phyloP scores from a whole-genome alignment of 306 rosid genomes.

The Pyrus bretschneideri region DNA sequence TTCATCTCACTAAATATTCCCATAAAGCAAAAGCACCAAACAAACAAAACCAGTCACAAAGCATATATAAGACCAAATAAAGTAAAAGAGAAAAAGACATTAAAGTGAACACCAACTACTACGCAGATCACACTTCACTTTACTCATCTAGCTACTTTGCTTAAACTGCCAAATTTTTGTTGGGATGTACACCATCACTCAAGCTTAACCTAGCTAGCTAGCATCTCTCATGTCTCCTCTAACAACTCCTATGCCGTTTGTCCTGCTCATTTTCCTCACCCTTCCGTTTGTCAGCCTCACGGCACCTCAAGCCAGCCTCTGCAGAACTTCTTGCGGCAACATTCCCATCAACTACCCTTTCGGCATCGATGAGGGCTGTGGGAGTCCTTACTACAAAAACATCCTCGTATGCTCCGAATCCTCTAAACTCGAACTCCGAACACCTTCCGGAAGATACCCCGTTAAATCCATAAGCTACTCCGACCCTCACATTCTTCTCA shows the following conservation, averaged over 20 bases:
- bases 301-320: slow-evolving; percentile 38
- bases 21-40: slow-evolving; percentile 39
- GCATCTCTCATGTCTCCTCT: slow-evolving; percentile 5
- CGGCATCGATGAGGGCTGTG: slow-evolving; percentile 88
- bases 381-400: slow-evolving; percentile 77
- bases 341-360: slow-evolving; percentile 78
- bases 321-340: slow-evolving; percentile 74
- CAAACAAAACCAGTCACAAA: background rate
- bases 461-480: slow-evolving; percentile 63
- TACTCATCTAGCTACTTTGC: slow-evolving; percentile 13
- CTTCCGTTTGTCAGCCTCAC: slow-evolving; percentile 26
- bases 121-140: slow-evolving; percentile 7
- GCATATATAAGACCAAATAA: slow-evolving; percentile 12
- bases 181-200: background rate
- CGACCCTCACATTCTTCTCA: slow-evolving; percentile 68
- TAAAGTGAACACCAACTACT: slow-evolving; percentile 1
- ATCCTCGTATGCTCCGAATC: slow-evolving; percentile 53
- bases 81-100: slow-evolving; percentile 25
- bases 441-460: slow-evolving; percentile 72
- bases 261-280: background rate
- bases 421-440: slow-evolving; percentile 57
- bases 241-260: background rate
- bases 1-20: background rate
- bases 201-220: slow-evolving; percentile 7
- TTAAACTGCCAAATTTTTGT: background rate